Base-by-base conservation (phyloP, 768 basidiomycete genomes). In the Lactarius sanguifluus region DNA sequence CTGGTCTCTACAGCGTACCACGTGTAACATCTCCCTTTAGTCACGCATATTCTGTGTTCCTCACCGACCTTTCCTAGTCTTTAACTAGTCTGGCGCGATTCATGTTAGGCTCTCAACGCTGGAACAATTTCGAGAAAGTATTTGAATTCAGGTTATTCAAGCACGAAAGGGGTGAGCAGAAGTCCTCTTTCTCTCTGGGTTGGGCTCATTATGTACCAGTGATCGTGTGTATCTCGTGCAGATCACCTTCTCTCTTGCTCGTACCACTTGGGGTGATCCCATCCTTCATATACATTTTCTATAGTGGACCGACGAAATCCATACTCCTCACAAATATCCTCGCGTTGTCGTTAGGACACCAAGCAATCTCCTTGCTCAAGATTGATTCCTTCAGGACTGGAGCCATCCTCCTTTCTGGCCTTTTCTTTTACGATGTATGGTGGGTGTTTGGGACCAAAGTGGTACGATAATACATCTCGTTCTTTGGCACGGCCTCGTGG, bases 351-450 rank as follows among this genome's bases (percentile, higher is more conserved):
- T 91, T 96, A 74, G 85, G 89, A 30, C 86, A 90, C 75, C 91
- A 89, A 69, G 89, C 92, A 4, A 79, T 98, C 60, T 82, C 86
- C 43, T 75, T 95, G 66, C 80, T 98, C 71, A 90, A 88, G 75
- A 76, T 98, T 38, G 96, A 98, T 76, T 91, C 91, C 10, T 96
- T 98, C 81, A 77, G 82, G 72, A 97, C 96, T 18, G 96, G 94
- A 8, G 82, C 83, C 47, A 85, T 94, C 66, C 82, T 98, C 3
- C 81, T 99, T 6, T 83, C 83, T 3, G 94, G 92, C 5, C 79
- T 99, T 28, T 94, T 98, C 78, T 56, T 97, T 50, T 98, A 98
- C 74, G 96, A 98, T 74, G 85, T 97, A 47, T 96, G 89, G 84
- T 97, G 92, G 92, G 94, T 96, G 2, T 96, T 95, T 75, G 91